Percentiles rank a stretch among this genome's conserved stretches.
These are phyloP conservation scores for Pulveroboletus sp. DNA, from an alignment of 768 basidiomycete genomes.

Conservation along the genomic window DNA sequence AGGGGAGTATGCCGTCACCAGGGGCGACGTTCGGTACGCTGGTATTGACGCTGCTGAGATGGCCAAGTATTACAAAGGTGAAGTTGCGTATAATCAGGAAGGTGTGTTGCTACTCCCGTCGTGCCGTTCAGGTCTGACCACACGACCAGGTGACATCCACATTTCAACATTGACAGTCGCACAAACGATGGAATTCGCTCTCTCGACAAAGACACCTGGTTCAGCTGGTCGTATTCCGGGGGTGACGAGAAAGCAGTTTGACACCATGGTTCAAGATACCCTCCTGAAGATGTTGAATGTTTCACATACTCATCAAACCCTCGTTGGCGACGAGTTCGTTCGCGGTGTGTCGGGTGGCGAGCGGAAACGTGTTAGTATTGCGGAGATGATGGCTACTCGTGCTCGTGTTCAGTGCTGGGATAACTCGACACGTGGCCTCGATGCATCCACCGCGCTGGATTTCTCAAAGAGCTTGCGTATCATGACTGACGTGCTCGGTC, in stretches of 20 bases:
- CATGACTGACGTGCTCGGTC: slow-evolving; percentile 78
- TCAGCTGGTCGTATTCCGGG: slow-evolving; percentile 69
- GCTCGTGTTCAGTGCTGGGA: slow-evolving; percentile 82
- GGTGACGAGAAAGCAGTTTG: slow-evolving; percentile 56
- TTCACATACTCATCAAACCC: slow-evolving; percentile 69
- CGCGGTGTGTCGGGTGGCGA: slow-evolving; percentile 80
- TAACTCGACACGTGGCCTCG: slow-evolving; percentile 75
- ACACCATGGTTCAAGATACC: slow-evolving; percentile 52
- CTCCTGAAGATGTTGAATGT: slow-evolving; percentile 81
- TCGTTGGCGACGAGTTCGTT: slow-evolving; percentile 85
- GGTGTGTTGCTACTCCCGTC: slow-evolving; percentile 33
- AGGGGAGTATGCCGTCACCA: slow-evolving; percentile 55
- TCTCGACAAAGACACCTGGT: slow-evolving; percentile 73
- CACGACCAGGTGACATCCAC: slow-evolving; percentile 64
- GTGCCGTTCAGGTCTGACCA: neutral
- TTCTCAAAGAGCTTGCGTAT: slow-evolving; percentile 75
- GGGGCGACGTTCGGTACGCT: slow-evolving; percentile 76
- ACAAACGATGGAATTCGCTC: slow-evolving; percentile 68
- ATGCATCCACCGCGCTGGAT: slow-evolving; percentile 86
- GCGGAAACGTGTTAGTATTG: slow-evolving; percentile 76
- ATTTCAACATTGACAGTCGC: slow-evolving; percentile 78
- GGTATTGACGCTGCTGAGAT: slow-evolving; percentile 77
- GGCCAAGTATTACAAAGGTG: slow-evolving; percentile 71
- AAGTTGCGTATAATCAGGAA: slow-evolving; percentile 76
- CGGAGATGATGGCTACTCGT: slow-evolving; percentile 82